Evolutionary conservation across 148 eudicot genomes (phyloP), one percentile per base, ranked within the genome.

Genomic region (Chenopodium berlandieri): DNA sequence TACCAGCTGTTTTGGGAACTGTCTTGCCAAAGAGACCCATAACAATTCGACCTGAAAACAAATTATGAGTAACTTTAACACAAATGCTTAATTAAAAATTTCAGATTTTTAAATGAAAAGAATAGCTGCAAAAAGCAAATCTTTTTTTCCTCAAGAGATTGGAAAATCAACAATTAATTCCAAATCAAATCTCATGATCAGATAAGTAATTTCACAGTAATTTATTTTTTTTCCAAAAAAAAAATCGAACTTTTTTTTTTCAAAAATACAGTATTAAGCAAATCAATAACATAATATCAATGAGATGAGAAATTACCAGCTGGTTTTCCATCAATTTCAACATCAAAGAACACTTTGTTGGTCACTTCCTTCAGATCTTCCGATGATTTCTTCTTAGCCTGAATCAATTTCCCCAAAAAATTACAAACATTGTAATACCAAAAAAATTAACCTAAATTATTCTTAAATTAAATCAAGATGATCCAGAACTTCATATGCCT

Each of bases 1-100:
- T 84, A 96, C 99, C 99, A 81, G 88, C 95, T 81, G 99, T 96
- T 84, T 96, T 94, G 73, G 99, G 99, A 84, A 96, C 99, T 22
- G 99, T 81, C 86, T 96, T 94, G 31, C 99, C 99, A 87, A 91
- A 96, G 83, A 96, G 94, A 79, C 99, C 99, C 89, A 96, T 90
- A 7, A 90, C 93, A 58, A 96, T 86, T 72, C 99, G 92, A 70
- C 99, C 99, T 96, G 92, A 87, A 82, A 88, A 34, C 31, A 40
- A 37, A 37, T 31, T 64, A 79, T 47, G 80, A 73, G 9, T 30
- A 52, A 31, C 2, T 5, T 65, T 78, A 60, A 58, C 65, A 22
- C 62, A 73, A 22, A 31, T 48, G 7, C 68, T 7, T 64, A 8
- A 25, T 23, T 30, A 63, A 54, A 12, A 63, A 7, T 0, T 20